These are phyloP conservation scores for Alternaria triticimaculans DNA, from an alignment of 2,329 filamentous ascomycete genomes.

Conservation along the genomic window DNA sequence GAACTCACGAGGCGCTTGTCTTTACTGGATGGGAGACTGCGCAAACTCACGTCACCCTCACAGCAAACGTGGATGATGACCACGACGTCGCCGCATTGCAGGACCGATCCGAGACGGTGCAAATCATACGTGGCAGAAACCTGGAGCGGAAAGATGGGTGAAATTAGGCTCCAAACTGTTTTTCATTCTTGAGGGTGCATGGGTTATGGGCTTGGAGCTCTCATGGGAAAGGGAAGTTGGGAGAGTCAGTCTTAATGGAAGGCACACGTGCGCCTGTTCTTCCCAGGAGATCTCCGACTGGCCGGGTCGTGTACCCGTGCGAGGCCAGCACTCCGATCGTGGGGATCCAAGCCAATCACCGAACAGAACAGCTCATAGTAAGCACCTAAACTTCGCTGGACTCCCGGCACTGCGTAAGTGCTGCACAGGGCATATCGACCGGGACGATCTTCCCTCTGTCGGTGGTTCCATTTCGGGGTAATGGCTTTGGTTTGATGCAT, in stretches of 20 bases:
- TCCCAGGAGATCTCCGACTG: background rate
- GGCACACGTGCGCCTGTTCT: background rate
- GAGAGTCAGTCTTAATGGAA: background rate
- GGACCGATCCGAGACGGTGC: constrained; percentile 17
- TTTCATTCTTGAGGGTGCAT: background rate
- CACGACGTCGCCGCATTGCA: constrained; percentile 11
- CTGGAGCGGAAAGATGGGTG: constrained; percentile 21
- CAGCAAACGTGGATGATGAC: constrained; percentile 6
- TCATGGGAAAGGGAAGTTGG: background rate
- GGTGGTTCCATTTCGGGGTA: constrained; percentile 3
- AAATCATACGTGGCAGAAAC: constrained; percentile 25
- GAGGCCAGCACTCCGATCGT: background rate
- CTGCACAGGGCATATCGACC: background rate
- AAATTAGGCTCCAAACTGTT: background rate
- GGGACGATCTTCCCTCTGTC: background rate
- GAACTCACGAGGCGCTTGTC: constrained; percentile 29
- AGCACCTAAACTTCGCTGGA: background rate
- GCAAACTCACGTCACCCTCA: constrained; percentile 23
- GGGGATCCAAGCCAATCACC: background rate
- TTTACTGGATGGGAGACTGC: constrained; percentile 32
- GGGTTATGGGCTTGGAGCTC: background rate
- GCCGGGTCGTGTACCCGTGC: constrained; percentile 1
- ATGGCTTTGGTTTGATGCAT: background rate
- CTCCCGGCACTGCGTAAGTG: background rate
- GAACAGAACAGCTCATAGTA: background rate